Conservation (phyloP, 2,329 filamentous ascomycete species). For the Aspergillus sp. region DNA sequence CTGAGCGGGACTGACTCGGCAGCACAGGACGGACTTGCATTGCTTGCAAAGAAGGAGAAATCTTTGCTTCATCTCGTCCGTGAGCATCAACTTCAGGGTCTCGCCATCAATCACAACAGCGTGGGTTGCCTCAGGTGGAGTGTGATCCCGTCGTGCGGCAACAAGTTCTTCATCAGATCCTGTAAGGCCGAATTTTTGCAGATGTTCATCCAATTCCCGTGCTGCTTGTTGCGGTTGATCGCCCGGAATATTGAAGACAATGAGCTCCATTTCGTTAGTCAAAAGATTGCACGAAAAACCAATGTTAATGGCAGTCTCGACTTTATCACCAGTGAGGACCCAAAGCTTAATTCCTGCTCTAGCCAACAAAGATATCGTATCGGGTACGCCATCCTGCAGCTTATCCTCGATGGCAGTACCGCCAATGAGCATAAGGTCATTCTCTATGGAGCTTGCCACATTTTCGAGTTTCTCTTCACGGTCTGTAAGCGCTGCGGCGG, state of each 20-base stretch:
- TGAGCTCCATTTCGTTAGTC: slow-evolving; percentile 96
- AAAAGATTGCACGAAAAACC: slow-evolving; percentile 98
- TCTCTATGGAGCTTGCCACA: slow-evolving; percentile 87
- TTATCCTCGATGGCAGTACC: slow-evolving; percentile 97
- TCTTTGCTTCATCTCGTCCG: slow-evolving; percentile 81
- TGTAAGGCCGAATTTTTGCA: slow-evolving; percentile 72
- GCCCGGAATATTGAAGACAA: slow-evolving; percentile 82
- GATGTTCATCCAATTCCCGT: slow-evolving; percentile 70
- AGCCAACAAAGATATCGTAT: slow-evolving; percentile 87
- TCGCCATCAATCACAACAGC: slow-evolving; percentile 95
- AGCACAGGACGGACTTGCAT: slow-evolving; percentile 94
- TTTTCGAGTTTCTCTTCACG: slow-evolving; percentile 92
- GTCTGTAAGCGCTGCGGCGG: slow-evolving; percentile 77
- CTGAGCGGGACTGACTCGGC: slow-evolving; percentile 92
- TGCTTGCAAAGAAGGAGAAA: slow-evolving; percentile 95
- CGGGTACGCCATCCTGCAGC: slow-evolving; percentile 93
- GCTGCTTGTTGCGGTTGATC: slow-evolving; percentile 66
- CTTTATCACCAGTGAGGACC: slow-evolving; percentile 97
- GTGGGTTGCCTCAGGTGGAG: slow-evolving; percentile 82
- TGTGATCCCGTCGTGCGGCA: slow-evolving; percentile 76
- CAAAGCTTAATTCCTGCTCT: slow-evolving; percentile 97
- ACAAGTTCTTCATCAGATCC: slow-evolving; percentile 84
- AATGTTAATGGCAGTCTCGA: slow-evolving; percentile 99
- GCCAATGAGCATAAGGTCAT: slow-evolving; percentile 81
- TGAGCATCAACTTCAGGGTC: slow-evolving; percentile 81